Base-by-base conservation (phyloP, 257 asterid species). In the Petrea volubilis region DNA sequence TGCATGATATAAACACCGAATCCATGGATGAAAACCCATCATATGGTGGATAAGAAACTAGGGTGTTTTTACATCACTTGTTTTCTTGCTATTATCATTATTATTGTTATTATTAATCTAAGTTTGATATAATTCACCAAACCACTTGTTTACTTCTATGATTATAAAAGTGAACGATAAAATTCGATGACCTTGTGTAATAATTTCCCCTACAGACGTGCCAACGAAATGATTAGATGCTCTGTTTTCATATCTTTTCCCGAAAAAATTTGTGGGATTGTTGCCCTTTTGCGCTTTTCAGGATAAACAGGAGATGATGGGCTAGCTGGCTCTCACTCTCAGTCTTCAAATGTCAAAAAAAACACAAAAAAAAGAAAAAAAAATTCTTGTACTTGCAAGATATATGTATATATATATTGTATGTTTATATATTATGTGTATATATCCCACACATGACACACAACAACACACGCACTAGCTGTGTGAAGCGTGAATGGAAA, bases 151-250 rank as follows among this genome's bases (percentile, higher is more conserved):
- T n/a, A n/a, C n/a, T n/a, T n/a, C n/a, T n/a, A n/a, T n/a, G 17
- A 46, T n/a, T 15, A 5, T 46, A 23, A 33, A 33, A 23, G 4
- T 9, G 3, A 10, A 11, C 8, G 33, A 20, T 56, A 20, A 56
- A 25, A 12, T 10, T 25, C 9, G 7, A 53, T 9, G 6, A 3
- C 7, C 14, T 11, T 5, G 31, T 14, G 6, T 1, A 56, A 56
- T 25, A 15, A 60, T 60, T 52, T 52, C 33, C 33, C 60, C 71
- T 33, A 49, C 71, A 57, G 51, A 67, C 72, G 34, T 67, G 72
- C 61, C 34, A n/a, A 34, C 27, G 72, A 67, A 67, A 67, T 67
- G 51, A 67, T 67, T 67, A 40, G 29, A 29, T 67, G 46, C 72
- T 29, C 61, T 17, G 8, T 34, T 60, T 34, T 38, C 65, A 60